Evolutionary conservation across 2,329 filamentous ascomycete species (phyloP), one percentile per base, ranked within the genome.

Genomic region (Colletotrichum paranaense): DNA sequence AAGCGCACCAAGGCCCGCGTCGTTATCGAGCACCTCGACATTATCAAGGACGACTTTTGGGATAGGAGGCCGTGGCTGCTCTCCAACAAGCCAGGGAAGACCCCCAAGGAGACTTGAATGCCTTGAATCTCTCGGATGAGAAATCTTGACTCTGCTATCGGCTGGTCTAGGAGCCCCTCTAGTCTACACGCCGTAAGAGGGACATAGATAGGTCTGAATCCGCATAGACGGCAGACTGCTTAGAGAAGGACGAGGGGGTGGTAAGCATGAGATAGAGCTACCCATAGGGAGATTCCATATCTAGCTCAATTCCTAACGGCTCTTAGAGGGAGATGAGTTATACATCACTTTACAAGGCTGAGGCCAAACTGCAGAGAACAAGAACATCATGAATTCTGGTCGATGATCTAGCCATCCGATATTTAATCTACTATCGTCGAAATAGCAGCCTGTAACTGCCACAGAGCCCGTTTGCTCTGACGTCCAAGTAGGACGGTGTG

Each of bases 1-100:
- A 88, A 91, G 75, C 89, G 93, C 67, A 88, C 90, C 72, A 98
- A 98, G 82, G 95, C 95, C 1, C 89, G 89, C 64, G 92, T 99
- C 58, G 90, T 94, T 46, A 88, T 97, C 49, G 92, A 95, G 79
- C 95, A 98, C 85, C 84, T 97, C 73, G 97, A 99, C 84, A 94
- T 99, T 78, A 98, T 99, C 83, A 95, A 93, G 78, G 94, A 98
- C 82, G 93, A 94, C 4, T 99, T 99, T 80, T 99, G 97, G 97
- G 89, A 94, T 75, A 89, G 88, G 78, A 88, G 95, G 79, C 95
- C 95, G 1, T 98, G 95, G 94, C 87, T 97, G 69, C 80, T 95
- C 66, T 94, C 92, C 1, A 92, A 93, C 75, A 93, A 91, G 81
- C 92, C 92, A 5, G 93, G 93, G 26, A 92, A 90, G 78, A 86